A percentile compares a stretch with the other conserved stretches of the same genome.
phyloP scores from a whole-genome alignment of 257 asterid genomes.

The Solanum verrucosum region DNA sequence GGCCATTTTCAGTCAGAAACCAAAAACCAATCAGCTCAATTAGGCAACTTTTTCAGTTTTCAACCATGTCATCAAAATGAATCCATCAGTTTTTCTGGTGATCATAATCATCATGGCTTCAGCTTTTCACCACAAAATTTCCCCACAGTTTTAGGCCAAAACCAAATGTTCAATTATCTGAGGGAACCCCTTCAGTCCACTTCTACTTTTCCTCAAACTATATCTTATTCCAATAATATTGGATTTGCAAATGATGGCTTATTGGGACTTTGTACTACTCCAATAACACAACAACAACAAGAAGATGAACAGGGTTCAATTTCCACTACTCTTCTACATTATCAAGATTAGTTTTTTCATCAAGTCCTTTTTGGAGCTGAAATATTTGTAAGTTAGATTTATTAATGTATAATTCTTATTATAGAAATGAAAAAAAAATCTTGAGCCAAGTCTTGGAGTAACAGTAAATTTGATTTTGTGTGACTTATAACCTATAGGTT shows the following conservation, averaged over 20 bases:
- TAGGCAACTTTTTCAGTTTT: background rate
- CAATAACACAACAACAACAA: background rate
- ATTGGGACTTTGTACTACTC: background rate
- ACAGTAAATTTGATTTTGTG: background rate
- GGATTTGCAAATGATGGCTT: background rate
- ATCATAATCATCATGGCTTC: background rate
- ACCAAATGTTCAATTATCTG: constrained; percentile 55
- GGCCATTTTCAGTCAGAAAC: background rate
- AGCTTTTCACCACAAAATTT: background rate
- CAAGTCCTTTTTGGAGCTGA: background rate
- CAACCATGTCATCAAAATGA: background rate
- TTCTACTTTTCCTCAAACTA: constrained; percentile 38
- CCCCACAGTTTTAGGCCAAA: constrained; percentile 25
- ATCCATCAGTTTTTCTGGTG: background rate
- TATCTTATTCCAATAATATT: background rate
- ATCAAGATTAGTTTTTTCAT: background rate
- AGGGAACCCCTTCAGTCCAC: constrained; percentile 99
- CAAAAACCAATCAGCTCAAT: background rate
- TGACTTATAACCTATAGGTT: background rate
- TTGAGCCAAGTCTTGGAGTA: background rate
- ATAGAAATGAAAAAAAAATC: background rate
- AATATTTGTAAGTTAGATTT: background rate
- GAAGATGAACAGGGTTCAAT: background rate
- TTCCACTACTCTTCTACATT: background rate
- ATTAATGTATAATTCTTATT: background rate